Conservation (phyloP, 2,329 filamentous ascomycete species). For the Alternaria infectoria region DNA sequence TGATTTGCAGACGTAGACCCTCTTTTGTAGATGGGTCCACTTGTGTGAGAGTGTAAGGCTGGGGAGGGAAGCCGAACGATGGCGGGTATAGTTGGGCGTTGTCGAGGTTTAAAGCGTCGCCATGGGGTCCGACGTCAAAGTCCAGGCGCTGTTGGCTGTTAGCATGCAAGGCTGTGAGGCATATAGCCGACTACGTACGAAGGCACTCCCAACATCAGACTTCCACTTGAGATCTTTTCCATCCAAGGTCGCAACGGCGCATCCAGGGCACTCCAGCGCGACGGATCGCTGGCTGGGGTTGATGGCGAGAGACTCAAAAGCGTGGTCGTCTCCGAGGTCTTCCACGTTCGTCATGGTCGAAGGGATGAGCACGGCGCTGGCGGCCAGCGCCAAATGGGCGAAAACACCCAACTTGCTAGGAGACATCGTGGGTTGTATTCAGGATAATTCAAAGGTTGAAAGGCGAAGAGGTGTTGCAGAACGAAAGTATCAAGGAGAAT, state of each 20-base stretch:
- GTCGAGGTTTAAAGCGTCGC: constrained; percentile 43
- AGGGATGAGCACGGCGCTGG: constrained; percentile 45
- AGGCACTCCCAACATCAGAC: constrained; percentile 40
- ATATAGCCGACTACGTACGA: constrained; percentile 32
- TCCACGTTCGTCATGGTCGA: constrained; percentile 34
- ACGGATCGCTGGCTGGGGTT: constrained; percentile 43
- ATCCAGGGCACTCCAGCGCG: constrained; percentile 43
- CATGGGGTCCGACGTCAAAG: constrained; percentile 42
- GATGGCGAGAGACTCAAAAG: constrained; percentile 38
- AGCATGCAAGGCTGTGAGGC: constrained; percentile 17
- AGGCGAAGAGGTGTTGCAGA: constrained; percentile 18
- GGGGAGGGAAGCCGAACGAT: constrained; percentile 34
- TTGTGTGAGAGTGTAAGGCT: constrained; percentile 44
- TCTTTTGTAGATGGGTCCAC: constrained; percentile 35
- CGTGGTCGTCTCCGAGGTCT: constrained; percentile 39
- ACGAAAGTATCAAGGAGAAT: constrained; percentile 15
- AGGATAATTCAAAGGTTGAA: constrained; percentile 15
- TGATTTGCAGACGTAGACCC: constrained; percentile 42
- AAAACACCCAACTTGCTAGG: constrained; percentile 39
- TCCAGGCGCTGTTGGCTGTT: constrained; percentile 42
- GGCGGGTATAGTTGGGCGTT: constrained; percentile 49
- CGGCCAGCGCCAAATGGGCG: constrained; percentile 46
- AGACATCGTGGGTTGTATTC: constrained; percentile 33
- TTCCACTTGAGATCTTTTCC: constrained; percentile 35
- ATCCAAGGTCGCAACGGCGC: constrained; percentile 36